Conservation (phyloP, 2,329 filamentous ascomycete genomes). For the Diaporthe velutina region DNA sequence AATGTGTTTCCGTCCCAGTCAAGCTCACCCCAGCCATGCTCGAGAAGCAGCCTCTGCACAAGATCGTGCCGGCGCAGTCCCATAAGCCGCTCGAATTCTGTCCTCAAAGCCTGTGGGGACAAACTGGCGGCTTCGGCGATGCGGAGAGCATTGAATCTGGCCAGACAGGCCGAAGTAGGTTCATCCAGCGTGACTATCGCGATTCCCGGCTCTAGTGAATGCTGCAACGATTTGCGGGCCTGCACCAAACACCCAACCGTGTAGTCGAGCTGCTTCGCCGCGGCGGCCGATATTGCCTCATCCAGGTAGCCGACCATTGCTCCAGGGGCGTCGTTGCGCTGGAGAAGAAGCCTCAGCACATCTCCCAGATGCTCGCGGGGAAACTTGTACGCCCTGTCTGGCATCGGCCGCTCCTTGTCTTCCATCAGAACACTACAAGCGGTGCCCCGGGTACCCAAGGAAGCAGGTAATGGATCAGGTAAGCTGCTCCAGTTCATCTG, state of each 20-base stretch:
- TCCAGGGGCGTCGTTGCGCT: not conserved
- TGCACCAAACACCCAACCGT: not conserved
- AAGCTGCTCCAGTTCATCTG: not conserved
- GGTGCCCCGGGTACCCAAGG: not conserved
- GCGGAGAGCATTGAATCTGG: not conserved
- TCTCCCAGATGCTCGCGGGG: not conserved
- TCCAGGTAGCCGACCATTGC: not conserved
- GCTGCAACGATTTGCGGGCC: too few species aligned
- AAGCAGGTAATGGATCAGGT: not conserved
- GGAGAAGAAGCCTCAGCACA: conserved; percentile 13
- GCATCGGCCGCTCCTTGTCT: conserved; percentile 2
- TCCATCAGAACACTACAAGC: not conserved
- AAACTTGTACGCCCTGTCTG: not conserved
- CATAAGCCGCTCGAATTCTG: conserved; percentile 21
- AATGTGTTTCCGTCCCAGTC: not conserved
- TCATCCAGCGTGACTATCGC: not conserved
- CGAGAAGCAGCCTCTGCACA: conserved; percentile 7
- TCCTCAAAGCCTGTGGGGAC: not conserved
- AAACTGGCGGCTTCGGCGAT: not conserved
- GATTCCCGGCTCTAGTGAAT: not conserved
- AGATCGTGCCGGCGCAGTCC: conserved; percentile 9
- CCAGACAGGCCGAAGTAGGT: not conserved
- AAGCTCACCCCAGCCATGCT: conserved; percentile 20
- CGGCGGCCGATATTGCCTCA: not conserved
- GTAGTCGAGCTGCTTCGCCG: not conserved